Evolutionary conservation across 768 basidiomycete species (phyloP).

Genomic region (Lactarius trivialis): DNA sequence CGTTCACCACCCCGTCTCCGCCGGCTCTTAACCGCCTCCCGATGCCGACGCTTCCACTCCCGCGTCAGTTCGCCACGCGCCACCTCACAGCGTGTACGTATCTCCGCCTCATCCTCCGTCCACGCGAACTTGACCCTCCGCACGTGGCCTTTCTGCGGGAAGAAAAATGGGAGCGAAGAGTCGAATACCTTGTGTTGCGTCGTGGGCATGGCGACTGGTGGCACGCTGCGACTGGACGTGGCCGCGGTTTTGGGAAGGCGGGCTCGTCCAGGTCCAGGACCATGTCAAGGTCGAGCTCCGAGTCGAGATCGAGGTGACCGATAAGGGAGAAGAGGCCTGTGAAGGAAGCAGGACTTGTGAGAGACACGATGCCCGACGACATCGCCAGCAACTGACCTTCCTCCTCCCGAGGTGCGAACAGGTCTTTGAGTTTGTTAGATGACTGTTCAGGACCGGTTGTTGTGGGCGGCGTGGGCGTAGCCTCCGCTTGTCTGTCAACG

Average conservation of each 20-base stretch:
- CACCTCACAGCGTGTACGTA: slow-evolving; percentile 62
- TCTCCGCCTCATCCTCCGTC: slow-evolving; percentile 51
- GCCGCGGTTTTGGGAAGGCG: not conserved
- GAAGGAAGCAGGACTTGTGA: slow-evolving; percentile 29
- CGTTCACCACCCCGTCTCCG: slow-evolving; percentile 45
- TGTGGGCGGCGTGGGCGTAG: not conserved
- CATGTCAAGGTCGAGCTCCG: slow-evolving; percentile 53
- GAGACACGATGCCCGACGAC: not conserved
- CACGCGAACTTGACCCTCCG: slow-evolving; percentile 45
- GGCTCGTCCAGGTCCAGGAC: slow-evolving; percentile 39
- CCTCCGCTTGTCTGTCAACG: not conserved
- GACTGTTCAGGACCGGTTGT: not conserved
- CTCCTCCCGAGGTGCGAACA: slow-evolving; percentile 68
- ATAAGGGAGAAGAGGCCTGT: slow-evolving; percentile 76
- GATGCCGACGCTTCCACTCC: slow-evolving; percentile 72
- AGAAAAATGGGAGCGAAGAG: slow-evolving; percentile 18
- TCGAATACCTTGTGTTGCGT: slow-evolving; percentile 1
- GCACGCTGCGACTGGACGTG: not conserved
- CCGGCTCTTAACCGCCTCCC: slow-evolving; percentile 65
- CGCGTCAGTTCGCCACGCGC: slow-evolving; percentile 57
- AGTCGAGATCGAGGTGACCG: slow-evolving; percentile 64
- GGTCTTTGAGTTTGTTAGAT: slow-evolving; percentile 49
- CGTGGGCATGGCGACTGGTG: not conserved
- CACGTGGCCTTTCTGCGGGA: slow-evolving; percentile 2
- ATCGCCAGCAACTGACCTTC: slow-evolving; percentile 40